Base-by-base conservation (phyloP, 179 eudicot genomes). In the Beta lomatogona region DNA sequence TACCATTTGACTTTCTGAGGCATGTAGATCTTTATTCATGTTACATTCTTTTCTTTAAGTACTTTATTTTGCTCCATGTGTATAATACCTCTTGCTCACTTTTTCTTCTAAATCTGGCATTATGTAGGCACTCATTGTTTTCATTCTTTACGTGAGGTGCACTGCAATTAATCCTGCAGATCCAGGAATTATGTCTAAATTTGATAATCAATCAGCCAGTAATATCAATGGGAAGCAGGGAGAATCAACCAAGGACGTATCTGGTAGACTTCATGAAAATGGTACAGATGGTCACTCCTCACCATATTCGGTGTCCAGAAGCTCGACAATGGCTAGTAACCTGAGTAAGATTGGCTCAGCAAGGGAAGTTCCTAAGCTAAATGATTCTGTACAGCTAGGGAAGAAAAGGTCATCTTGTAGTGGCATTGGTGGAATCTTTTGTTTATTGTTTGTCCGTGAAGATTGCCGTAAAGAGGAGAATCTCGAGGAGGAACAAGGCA, bases 81-180 rank as follows among this genome's bases (percentile, higher is more conserved):
- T 79, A 45, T 53, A 6, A 53, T 10, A 19, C 36, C 58, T 57
- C 60, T 28, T 54, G 65, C 80, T 85, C 77, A 85, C 25, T 50
- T 41, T 79, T 21, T 28, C 77, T 79, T 54, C 22, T 73, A 53
- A 25, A 76, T 83, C 50, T 80, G 77, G 22, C 28, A 55, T 77
- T 66, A 21, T 89, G 81, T 90, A 95, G 99, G 99, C 93, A 59
- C 90, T 94, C 46, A 79, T 89, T 83, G 98, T 95, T 82, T 95
- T 95, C 84, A 80, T 95, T 83, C 93, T 95, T 57, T 95, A 95
- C 80, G 98, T 91, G 79, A 97, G 99, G 46, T 85, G 85, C 81
- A 94, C 98, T 81, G 98, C 99, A 74, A 92, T 95, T 66, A 92
- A 95, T 81, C 99, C 99, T 46, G 98, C 99, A 9, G 99, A 95